A percentile compares a stretch with the other conserved stretches of the same genome.
Evolutionary conservation across 2,329 filamentous ascomycete genomes (phyloP).

Genomic region (Bipolaris gigantea): DNA sequence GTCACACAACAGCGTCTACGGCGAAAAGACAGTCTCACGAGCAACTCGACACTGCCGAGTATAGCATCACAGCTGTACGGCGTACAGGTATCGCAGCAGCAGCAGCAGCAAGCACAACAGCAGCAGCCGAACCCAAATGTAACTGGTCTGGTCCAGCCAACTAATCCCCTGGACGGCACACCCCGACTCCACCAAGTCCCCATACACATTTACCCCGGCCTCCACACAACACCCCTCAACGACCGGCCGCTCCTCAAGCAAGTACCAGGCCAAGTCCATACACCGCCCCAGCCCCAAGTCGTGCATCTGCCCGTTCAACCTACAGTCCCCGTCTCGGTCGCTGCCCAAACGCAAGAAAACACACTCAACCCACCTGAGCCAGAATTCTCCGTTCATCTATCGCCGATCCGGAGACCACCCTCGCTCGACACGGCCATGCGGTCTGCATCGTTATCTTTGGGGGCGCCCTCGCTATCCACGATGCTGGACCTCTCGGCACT

Average conservation of each 20-base stretch:
- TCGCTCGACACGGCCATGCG: conserved; percentile 9
- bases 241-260: conserved; percentile 12
- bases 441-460: conserved; percentile 16
- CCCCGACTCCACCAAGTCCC: conserved; percentile 39
- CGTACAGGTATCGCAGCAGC: conserved; percentile 16
- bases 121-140: conserved; percentile 6
- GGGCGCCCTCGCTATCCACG: conserved; percentile 36
- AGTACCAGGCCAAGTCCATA: neutral
- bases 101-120: conserved; percentile 16
- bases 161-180: conserved; percentile 20
- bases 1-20: conserved; percentile 37
- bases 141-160: conserved; percentile 8
- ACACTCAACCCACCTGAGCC: conserved; percentile 12
- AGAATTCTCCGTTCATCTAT: conserved; percentile 36
- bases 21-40: conserved; percentile 29
- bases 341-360: neutral
- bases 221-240: conserved; percentile 34
- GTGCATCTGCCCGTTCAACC: neutral
- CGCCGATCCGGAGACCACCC: conserved; percentile 33
- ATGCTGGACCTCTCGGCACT: conserved; percentile 45
- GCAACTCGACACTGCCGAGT: conserved; percentile 32
- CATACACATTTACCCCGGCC: conserved; percentile 42
- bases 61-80: conserved; percentile 42
- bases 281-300: neutral
- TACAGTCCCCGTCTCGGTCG: neutral